Conservation (phyloP, 345 rosid genomes). For the Capsella bursapastoris region DNA sequence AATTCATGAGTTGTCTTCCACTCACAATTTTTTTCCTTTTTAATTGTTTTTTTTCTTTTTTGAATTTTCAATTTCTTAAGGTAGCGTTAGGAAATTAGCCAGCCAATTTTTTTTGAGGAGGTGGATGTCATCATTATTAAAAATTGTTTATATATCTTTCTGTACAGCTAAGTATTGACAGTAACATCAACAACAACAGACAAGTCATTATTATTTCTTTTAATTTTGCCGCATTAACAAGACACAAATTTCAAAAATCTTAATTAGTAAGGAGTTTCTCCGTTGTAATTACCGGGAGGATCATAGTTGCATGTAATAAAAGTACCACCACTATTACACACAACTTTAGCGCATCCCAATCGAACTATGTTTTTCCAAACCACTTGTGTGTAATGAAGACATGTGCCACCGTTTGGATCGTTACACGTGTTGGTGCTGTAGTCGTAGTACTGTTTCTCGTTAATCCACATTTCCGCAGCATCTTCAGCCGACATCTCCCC, state of each 20-base stretch:
- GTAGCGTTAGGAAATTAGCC: constrained; percentile 42
- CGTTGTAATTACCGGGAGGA: constrained; percentile 55
- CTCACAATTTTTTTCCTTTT: constrained; percentile 2
- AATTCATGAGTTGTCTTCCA: constrained; percentile 44
- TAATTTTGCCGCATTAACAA: not conserved
- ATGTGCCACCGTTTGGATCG: constrained; percentile 39
- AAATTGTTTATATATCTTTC: constrained; percentile 6
- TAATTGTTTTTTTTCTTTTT: not conserved
- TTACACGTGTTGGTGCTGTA: constrained; percentile 42
- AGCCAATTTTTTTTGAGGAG: constrained; percentile 51
- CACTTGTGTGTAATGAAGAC: constrained; percentile 42
- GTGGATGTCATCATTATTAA: constrained; percentile 48
- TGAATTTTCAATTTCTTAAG: not conserved
- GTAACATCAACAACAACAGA: not conserved
- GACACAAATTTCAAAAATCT: not conserved
- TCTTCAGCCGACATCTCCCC: constrained; percentile 38
- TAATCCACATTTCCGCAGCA: constrained; percentile 49
- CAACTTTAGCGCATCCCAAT: constrained; percentile 56
- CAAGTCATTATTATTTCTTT: not conserved
- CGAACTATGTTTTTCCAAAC: constrained; percentile 35
- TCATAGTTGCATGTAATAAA: constrained; percentile 65
- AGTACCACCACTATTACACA: constrained; percentile 57
- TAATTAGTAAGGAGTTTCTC: constrained; percentile 49
- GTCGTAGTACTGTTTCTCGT: constrained; percentile 37
- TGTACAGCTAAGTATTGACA: constrained; percentile 45